Evolutionary conservation across 305 asterid genomes (phyloP).

Genomic region (Coffea humblotiana): DNA sequence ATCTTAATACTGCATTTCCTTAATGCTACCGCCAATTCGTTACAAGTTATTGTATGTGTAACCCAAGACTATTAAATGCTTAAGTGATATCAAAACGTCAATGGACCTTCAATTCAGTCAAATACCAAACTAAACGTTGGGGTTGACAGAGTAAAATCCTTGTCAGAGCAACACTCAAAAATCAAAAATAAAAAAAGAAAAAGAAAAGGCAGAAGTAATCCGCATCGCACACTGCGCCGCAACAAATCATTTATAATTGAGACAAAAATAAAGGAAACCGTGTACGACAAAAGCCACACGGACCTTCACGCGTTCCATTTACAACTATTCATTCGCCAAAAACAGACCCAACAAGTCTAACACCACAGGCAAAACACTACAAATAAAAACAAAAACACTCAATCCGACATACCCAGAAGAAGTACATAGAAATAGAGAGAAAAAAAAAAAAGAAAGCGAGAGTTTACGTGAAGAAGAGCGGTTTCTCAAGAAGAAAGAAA

Average conservation of each 20-base stretch:
- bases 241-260: no score
- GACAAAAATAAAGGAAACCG: no score
- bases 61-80: background rate
- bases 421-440: background rate
- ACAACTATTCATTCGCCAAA: background rate
- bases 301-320: background rate
- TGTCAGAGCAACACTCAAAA: background rate
- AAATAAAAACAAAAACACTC: no score
- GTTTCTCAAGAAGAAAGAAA: slow-evolving; percentile 35
- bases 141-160: background rate
- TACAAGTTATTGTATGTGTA: background rate
- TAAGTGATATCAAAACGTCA: background rate
- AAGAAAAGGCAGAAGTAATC: no score
- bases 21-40: background rate
- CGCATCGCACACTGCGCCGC: background rate
- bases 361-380: background rate
- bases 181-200: background rate
- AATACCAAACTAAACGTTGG: background rate
- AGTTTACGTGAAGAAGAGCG: slow-evolving; percentile 44
- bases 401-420: background rate
- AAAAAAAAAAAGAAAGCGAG: background rate
- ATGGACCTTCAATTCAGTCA: background rate
- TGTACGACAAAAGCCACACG: background rate
- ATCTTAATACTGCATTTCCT: background rate
- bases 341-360: no score